Base-by-base conservation (phyloP, 1,284 basidiomycete genomes). In the Sporisorium iseilematis-ciliati region DNA sequence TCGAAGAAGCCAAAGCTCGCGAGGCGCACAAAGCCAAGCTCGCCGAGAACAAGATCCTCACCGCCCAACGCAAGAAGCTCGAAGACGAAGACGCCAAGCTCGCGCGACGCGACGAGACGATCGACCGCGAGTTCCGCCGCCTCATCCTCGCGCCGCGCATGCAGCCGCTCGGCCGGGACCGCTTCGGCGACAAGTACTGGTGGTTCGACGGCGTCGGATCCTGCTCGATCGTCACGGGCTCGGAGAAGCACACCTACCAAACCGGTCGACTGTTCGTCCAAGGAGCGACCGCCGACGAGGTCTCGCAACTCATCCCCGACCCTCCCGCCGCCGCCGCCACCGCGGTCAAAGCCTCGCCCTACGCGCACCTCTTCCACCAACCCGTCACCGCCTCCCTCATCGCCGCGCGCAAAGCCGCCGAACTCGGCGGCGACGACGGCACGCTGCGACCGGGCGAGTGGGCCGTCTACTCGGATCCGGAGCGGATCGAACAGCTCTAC, bases 161-260 rank as follows among this genome's bases (percentile, higher is more conserved):
- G 46, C 92, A 92, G 78, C 94, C 95, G 1, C 82, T 99, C 50
- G 96, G 97, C 3, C 89, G 90, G 74, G 97, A 99, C 85, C 89
- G 96, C 58, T 99, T 97, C 86, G 91, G 93, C 81, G 96, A 97
- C 85, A 91, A 92, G 35, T 89, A 97, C 71, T 99, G 95, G 95
- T 99, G 96, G 96, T 93, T 98, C 84, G 96, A 99, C 86, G 96
- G 97, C 4, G 90, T 96, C 87, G 96, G 97, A 3, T 90, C 90
- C 2, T 91, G 91, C 58, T 91, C 91, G 31, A 86, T 96, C 42
- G 87, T 94, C 8, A 62, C 64, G 3, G 71, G 63, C 43, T 51
- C 38, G 0, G 71, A 70, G 5, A 65, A 66, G 12, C 89, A 92
- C 7, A 77, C 82, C 81, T 96, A 94, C 83, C 93, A 94, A 20